Percentiles rank a stretch among this genome's conserved stretches.
These are phyloP conservation scores for Leccinum sublutescens DNA, from an alignment of 768 basidiomycete species.

Conservation along the genomic window DNA sequence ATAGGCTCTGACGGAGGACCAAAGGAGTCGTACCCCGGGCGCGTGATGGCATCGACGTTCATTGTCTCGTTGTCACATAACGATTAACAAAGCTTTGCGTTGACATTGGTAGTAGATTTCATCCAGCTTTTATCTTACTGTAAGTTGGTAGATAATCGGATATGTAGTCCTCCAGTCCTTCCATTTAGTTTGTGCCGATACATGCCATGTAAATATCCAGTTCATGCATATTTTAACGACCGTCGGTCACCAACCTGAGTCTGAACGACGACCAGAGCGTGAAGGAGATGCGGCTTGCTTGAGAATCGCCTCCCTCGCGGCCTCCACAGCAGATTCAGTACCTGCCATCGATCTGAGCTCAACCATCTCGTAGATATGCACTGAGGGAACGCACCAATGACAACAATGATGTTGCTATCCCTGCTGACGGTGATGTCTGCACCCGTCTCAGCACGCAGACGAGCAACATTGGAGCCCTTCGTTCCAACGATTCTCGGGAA, in stretches of 20 bases:
- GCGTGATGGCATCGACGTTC: constrained; percentile 24
- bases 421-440: constrained; percentile 91
- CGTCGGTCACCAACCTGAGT: constrained; percentile 3
- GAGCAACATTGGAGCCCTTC: constrained; percentile 87
- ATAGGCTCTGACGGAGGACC: constrained; percentile 63
- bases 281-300: constrained; percentile 45
- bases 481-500: constrained; percentile 94
- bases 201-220: constrained; percentile 27
- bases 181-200: constrained; percentile 24
- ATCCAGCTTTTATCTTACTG: too few relatives aligned
- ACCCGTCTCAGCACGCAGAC: constrained; percentile 84
- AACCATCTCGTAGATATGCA: neutral
- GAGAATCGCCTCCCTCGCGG: constrained; percentile 78
- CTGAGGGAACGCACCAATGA: constrained; percentile 59
- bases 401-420: constrained; percentile 83
- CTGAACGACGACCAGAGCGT: constrained; percentile 21
- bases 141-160: too few relatives aligned
- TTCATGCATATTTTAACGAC: neutral
- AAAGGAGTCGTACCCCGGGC: constrained; percentile 47
- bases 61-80: constrained; percentile 2
- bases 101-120: too few relatives aligned
- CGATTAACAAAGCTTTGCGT: too few relatives aligned
- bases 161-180: neutral
- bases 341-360: constrained; percentile 41
- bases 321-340: constrained; percentile 60